These are phyloP conservation scores for Boletus rubropictus DNA, from an alignment of 768 basidiomycete genomes.

Conservation along the genomic window DNA sequence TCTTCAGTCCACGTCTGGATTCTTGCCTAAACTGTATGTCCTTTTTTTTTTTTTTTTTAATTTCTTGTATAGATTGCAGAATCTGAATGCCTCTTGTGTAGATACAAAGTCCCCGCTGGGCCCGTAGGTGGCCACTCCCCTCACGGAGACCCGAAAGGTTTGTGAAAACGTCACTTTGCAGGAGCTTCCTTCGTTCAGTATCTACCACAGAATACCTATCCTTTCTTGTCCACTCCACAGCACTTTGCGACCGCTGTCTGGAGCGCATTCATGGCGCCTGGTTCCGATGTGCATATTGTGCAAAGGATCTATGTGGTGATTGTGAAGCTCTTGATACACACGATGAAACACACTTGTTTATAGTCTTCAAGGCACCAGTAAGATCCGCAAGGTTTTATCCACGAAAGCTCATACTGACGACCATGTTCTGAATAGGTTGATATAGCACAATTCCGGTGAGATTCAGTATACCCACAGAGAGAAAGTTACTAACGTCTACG, in stretches of 20 bases:
- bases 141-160: slow-evolving; percentile 54
- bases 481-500: slow-evolving; percentile 8
- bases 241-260: slow-evolving; percentile 86
- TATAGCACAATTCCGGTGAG: slow-evolving; percentile 65
- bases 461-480: slow-evolving; percentile 16
- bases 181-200: not conserved
- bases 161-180: not conserved
- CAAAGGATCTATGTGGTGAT: slow-evolving; percentile 77
- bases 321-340: slow-evolving; percentile 83
- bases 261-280: slow-evolving; percentile 78
- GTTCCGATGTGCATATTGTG: slow-evolving; percentile 88
- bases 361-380: slow-evolving; percentile 82
- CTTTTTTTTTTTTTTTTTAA: not conserved
- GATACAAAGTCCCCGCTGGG: slow-evolving; percentile 62
- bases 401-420: slow-evolving; percentile 3
- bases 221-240: slow-evolving; percentile 53
- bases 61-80: not conserved
- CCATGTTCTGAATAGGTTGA: slow-evolving; percentile 46
- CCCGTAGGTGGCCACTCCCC: slow-evolving; percentile 37
- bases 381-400: slow-evolving; percentile 16
- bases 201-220: slow-evolving; percentile 53
- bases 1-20: slow-evolving; percentile 47
- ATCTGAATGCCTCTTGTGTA: slow-evolving; percentile 27
- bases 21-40: slow-evolving; percentile 65
- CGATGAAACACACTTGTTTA: slow-evolving; percentile 74